Evolutionary conservation across 495 filamentous ascomycete genomes (phyloP), one percentile per base, ranked within the genome.

Genomic region (Daldinia bambusicola): DNA sequence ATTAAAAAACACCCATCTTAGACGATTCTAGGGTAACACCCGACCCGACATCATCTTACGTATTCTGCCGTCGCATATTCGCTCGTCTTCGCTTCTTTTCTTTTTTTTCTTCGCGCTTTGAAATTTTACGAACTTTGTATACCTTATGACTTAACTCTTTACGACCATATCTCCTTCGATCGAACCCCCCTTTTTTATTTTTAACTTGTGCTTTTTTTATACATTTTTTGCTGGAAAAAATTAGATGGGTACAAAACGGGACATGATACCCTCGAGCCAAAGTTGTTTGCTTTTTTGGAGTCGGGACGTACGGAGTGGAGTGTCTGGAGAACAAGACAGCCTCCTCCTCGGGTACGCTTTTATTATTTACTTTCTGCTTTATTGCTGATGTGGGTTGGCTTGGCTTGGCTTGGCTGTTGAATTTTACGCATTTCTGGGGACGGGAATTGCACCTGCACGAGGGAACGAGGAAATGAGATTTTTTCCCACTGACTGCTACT

Each of bases 221-320:
- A n/a, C n/a, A n/a, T n/a, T n/a, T 38, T 40, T 31, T 48, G 55
- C 30, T 62, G 61, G 38, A 64, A 71, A 71, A 70, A 55, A 38
- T 53, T 72, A 75, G 69, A 75, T 68, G 64, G 62, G 62, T 63
- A 16, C 51, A 61, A 61, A 63, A 69, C 62, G 71, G 63, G 66
- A 55, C 58, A 74, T 70, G 71, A 74, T 74, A 74, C 71, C 71
- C 71, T 40, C 66, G 61, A 61, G 51, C 48, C 56, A 70, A 67
- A 67, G 26, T 26, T 26, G 26, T 26, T 67, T 70, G 63, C 38
- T 69, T 67, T 36, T 70, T 48, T 63, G 67, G 71, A 67, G 63
- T 70, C 59, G 53, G 58, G 45, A 53, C 26, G 41, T 43, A 56
- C 37, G 43, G 53, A 57, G 26, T 51, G 43, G 53, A 57, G 26